These are phyloP conservation scores for Penicillium psychrofluorescens DNA, from an alignment of 495 filamentous ascomycete genomes.

Conservation along the genomic window DNA sequence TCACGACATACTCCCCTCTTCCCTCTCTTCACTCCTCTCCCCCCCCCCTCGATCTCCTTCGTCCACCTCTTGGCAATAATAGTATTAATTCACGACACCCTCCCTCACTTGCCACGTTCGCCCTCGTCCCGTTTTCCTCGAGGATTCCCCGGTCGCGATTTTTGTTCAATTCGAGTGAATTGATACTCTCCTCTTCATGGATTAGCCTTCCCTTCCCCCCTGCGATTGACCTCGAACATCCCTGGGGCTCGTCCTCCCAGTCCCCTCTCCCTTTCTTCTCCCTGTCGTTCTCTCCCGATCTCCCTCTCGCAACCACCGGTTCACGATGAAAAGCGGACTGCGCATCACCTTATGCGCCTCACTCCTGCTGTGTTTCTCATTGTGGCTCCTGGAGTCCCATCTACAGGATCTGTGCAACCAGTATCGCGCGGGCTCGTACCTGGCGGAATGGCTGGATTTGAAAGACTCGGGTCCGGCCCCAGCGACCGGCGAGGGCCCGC, in stretches of 20 bases:
- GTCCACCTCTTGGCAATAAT: too few relatives aligned
- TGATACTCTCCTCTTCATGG: background rate
- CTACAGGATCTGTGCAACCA: constrained; percentile 36
- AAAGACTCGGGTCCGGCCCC: constrained; percentile 7
- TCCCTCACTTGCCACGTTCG: too few relatives aligned
- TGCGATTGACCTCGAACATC: background rate
- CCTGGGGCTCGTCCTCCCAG: background rate
- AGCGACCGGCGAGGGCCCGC: constrained; percentile 1
- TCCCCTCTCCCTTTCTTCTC: background rate
- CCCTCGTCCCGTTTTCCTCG: background rate
- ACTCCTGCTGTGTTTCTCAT: constrained; percentile 21
- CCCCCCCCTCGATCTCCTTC: too few relatives aligned
- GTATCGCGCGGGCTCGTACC: constrained; percentile 37
- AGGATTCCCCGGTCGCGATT: background rate
- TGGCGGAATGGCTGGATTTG: constrained; percentile 26
- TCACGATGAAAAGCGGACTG: constrained; percentile 32
- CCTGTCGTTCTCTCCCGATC: background rate
- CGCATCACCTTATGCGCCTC: constrained; percentile 27
- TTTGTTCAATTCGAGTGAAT: background rate
- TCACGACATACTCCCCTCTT: too few relatives aligned
- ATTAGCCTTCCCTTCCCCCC: background rate
- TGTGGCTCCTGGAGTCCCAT: constrained; percentile 31
- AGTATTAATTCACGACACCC: too few relatives aligned
- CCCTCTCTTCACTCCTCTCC: too few relatives aligned
- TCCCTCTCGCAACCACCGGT: background rate